Conservation (phyloP, 2,329 filamentous ascomycete species). For the Monilinia fructigena region DNA sequence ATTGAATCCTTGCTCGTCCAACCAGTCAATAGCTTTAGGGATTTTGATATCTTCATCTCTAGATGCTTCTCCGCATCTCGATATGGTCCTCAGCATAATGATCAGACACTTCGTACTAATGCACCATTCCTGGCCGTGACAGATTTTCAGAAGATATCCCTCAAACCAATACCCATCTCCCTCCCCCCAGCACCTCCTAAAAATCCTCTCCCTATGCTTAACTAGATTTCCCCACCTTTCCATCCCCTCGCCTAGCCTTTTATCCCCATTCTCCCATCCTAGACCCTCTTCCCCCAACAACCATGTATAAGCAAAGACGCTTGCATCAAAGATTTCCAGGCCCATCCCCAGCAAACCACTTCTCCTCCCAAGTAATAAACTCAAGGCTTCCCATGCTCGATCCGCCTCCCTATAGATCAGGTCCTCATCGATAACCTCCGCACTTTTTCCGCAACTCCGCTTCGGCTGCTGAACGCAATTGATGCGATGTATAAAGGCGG, state of each 20-base stretch:
- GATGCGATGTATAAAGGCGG: slow-evolving; percentile 58
- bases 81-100: neutral
- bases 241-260: slow-evolving; percentile 54
- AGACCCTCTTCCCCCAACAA: slow-evolving; percentile 64
- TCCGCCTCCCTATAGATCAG: slow-evolving; percentile 59
- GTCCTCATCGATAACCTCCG: slow-evolving; percentile 54
- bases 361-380: slow-evolving; percentile 55
- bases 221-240: slow-evolving; percentile 60
- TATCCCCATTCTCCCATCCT: slow-evolving; percentile 59
- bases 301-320: slow-evolving; percentile 86
- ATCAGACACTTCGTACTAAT: neutral
- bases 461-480: slow-evolving; percentile 71
- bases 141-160: neutral
- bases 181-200: slow-evolving; percentile 41
- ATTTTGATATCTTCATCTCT: too few species aligned
- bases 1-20: neutral
- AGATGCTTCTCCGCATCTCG: too few species aligned
- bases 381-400: slow-evolving; percentile 62
- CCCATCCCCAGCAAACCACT: slow-evolving; percentile 52
- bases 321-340: slow-evolving; percentile 83
- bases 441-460: slow-evolving; percentile 67
- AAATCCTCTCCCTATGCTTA: slow-evolving; percentile 60
- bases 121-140: neutral
- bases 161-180: slow-evolving; percentile 42
- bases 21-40: neutral